Percentiles rank a stretch among this genome's conserved stretches.
Conservation (phyloP, 164 flowering plant species). For the Kalanchoe fedtschenkoi region DNA sequence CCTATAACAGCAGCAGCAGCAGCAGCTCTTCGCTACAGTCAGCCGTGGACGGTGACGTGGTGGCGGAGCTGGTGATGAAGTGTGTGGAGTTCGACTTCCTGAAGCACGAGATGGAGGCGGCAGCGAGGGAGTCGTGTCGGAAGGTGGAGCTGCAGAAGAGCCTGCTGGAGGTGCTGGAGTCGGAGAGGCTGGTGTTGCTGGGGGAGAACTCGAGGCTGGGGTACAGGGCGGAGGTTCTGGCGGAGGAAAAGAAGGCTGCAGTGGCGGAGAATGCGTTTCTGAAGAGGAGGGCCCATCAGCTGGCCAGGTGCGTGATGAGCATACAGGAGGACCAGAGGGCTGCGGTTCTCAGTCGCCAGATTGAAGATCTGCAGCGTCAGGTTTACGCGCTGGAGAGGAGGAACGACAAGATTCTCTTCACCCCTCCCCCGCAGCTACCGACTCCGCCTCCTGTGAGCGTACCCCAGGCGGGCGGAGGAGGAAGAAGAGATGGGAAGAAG, state of each 20-base stretch:
- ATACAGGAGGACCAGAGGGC: conserved; percentile 61
- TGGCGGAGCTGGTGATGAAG: conserved; percentile 43
- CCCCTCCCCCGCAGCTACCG: background rate
- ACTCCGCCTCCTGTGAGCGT: too few species aligned
- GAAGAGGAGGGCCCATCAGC: conserved; percentile 53
- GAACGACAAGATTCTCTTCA: conserved; percentile 16
- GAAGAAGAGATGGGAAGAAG: background rate
- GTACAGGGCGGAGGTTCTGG: conserved; percentile 25
- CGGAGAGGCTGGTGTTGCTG: conserved; percentile 56
- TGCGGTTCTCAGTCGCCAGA: conserved; percentile 32
- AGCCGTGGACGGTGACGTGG: conserved; percentile 6
- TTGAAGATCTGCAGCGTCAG: conserved; percentile 62
- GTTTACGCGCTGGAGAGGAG: conserved; percentile 51
- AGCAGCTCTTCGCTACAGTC: too few species aligned
- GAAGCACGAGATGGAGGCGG: conserved; percentile 18
- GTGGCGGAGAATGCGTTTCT: conserved; percentile 39
- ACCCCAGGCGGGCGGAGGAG: too few species aligned
- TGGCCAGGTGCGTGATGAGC: conserved; percentile 54
- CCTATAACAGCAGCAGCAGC: too few species aligned
- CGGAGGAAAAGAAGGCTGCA: conserved; percentile 49
- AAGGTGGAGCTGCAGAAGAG: conserved; percentile 57
- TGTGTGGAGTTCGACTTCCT: conserved; percentile 37
- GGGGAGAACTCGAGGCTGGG: conserved; percentile 51
- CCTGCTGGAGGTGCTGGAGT: conserved; percentile 60
- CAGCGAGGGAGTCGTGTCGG: conserved; percentile 18